Percentiles rank a stretch among this genome's conserved stretches.
These are phyloP conservation scores for Aspergillus candidus DNA, from an alignment of 2,329 filamentous ascomycete genomes.

Conservation along the genomic window DNA sequence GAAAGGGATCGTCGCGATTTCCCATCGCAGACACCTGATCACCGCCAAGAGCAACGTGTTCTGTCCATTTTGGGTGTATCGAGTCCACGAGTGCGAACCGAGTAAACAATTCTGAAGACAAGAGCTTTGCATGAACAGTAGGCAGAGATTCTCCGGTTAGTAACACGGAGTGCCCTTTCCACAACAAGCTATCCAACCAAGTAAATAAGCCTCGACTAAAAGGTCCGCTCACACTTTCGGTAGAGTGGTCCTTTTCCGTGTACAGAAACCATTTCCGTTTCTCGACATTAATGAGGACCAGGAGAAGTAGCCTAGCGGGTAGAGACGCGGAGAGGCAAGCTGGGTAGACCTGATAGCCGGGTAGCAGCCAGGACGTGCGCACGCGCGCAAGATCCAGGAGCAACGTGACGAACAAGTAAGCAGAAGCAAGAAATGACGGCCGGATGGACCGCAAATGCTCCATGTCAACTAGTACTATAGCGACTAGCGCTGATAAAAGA, in stretches of 20 bases:
- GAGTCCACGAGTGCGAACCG: conserved; percentile 2
- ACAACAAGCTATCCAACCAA: conserved; percentile 34
- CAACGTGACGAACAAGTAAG: conserved; percentile 39
- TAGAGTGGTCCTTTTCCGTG: conserved; percentile 30
- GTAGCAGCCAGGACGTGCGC: conserved; percentile 33
- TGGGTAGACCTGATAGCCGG: conserved; percentile 19
- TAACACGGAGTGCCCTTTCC: conserved; percentile 8
- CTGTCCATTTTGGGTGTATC: conserved; percentile 1
- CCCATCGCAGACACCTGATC: conserved; percentile 13
- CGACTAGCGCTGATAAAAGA: conserved; percentile 13
- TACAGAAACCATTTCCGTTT: conserved; percentile 30
- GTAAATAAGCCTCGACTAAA: conserved; percentile 40
- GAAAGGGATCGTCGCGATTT: conserved; percentile 9
- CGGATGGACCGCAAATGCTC: conserved; percentile 24
- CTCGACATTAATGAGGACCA: conserved; percentile 32
- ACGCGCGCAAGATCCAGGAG: conserved; percentile 39
- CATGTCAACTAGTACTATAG: conserved; percentile 14
- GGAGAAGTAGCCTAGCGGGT: conserved; percentile 33
- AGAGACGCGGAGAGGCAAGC: conserved; percentile 30
- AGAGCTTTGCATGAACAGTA: conserved; percentile 5
- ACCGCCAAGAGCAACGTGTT: conserved; percentile 11
- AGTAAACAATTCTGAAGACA: no score
- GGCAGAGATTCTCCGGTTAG: conserved; percentile 7
- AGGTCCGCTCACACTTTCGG: conserved; percentile 43
- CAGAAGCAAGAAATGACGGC: conserved; percentile 26